Evolutionary conservation across 805 yeast species (phyloP), one percentile per base, ranked within the genome.

Genomic region (Kregervanrija fluxuum): DNA sequence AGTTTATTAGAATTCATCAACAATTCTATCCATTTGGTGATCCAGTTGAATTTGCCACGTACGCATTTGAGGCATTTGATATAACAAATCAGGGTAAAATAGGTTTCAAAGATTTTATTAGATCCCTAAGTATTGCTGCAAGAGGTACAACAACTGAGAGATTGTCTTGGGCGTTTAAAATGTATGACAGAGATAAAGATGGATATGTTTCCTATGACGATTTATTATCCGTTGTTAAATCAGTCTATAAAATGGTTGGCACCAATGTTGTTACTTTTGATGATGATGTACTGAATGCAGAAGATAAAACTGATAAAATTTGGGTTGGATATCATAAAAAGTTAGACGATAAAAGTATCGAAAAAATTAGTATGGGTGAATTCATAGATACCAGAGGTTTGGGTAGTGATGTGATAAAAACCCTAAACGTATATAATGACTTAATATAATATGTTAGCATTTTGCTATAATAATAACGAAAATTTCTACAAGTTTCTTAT

Each of bases 11-110:
- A 63, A 90, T 93, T 14, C 95, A 90, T 68, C 87, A 87, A 61
- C 98, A 93, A 59, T 93, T 91, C 64, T 93, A 93, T 71, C 99
- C 99, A 14, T 93, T 93, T 69, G 99, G 99, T 0, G 96, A 91
- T 57, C 96, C 99, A 1, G 77, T 85, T 3, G 91, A 88, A 47
- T 93, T 88, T 66, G 87, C 96, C 45, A 85, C 80, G 46, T 85
- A 82, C 54, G 82, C 95, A 12, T 93, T 93, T 66, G 79, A 82
- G 43, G 95, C 88, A 3, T 90, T 93, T 64, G 98, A 93, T 62
- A 74, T 77, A 36, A 93, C 88, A 59, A 72, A 77, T 55, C 76
- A 78, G 47, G 96, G 95, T 16, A 74, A 78, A 37, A 85, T 93
- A 36, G 96, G 88, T 59, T 93, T 93, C 68, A 85, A 84, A 64